Evolutionary conservation across 208 protist species (phyloP).

Genomic region (Vickermania ingenoplastis): DNA sequence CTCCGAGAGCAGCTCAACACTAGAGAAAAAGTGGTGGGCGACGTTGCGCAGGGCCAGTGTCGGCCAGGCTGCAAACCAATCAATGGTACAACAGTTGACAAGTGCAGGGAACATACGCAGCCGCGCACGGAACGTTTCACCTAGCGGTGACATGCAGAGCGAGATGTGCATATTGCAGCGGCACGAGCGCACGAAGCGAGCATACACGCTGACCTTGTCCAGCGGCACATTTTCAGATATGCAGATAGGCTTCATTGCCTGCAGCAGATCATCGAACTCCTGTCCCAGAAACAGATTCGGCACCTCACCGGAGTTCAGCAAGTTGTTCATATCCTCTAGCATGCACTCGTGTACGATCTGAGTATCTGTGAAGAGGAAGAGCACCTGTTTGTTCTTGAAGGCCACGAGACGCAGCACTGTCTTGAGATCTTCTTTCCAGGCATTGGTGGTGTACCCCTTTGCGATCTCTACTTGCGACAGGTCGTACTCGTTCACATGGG

Average conservation of each 20-base stretch:
- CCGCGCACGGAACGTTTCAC: slow-evolving; percentile 92
- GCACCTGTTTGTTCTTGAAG: slow-evolving; percentile 92
- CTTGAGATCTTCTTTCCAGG: slow-evolving; percentile 97
- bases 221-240: slow-evolving; percentile 81
- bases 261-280: slow-evolving; percentile 92
- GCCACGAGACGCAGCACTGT: slow-evolving; percentile 85
- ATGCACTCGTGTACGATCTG: slow-evolving; percentile 97
- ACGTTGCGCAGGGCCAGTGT: slow-evolving; percentile 92
- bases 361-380: slow-evolving; percentile 97
- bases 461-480: slow-evolving; percentile 94
- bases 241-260: slow-evolving; percentile 91
- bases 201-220: slow-evolving; percentile 94
- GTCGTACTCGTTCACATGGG: slow-evolving; percentile 93
- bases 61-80: slow-evolving; percentile 98
- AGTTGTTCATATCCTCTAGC: slow-evolving; percentile 98
- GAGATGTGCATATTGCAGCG: slow-evolving; percentile 94
- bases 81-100: slow-evolving; percentile 98
- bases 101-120: slow-evolving; percentile 98
- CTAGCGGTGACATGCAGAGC: slow-evolving; percentile 95
- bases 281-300: slow-evolving; percentile 94
- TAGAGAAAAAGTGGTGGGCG: slow-evolving; percentile 79
- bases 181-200: slow-evolving; percentile 90
- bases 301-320: slow-evolving; percentile 97
- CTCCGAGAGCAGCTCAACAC: slow-evolving; percentile 16
- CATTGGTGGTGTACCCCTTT: slow-evolving; percentile 93